phyloP scores from a whole-genome alignment of 768 basidiomycete genomes.

The Pleurotus tuoliensis region DNA sequence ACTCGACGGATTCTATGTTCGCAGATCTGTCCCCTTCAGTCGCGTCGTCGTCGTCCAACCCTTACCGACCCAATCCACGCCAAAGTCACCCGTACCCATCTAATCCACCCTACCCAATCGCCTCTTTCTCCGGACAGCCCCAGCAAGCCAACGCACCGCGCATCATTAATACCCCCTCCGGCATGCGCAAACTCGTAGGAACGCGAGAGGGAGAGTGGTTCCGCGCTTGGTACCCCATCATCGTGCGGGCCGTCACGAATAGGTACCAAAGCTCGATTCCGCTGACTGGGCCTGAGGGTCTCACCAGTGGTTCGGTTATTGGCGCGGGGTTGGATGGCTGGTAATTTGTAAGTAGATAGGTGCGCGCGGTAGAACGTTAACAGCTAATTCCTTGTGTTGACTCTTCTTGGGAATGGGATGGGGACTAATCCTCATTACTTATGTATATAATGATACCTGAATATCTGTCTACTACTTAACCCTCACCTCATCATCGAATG shows the following conservation, averaged over 20 bases:
- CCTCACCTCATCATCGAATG: no score
- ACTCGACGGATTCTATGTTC: no score
- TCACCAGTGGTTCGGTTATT: background rate
- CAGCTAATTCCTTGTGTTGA: background rate
- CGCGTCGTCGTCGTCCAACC: no score
- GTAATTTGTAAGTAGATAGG: no score
- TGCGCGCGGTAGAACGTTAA: no score
- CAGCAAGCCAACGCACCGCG: constrained; percentile 10
- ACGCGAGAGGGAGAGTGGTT: constrained; percentile 78
- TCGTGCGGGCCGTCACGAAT: constrained; percentile 52
- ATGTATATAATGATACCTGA: no score
- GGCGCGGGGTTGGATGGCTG: no score
- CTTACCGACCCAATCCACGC: no score
- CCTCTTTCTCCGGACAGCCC: background rate
- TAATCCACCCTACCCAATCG: background rate
- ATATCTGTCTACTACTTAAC: no score
- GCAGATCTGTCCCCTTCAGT: no score
- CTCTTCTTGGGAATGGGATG: background rate
- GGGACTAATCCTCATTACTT: no score
- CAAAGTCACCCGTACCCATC: no score
- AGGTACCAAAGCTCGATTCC: constrained; percentile 38
- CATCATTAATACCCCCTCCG: constrained; percentile 28
- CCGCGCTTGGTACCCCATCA: constrained; percentile 66
- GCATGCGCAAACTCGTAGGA: constrained; percentile 46
- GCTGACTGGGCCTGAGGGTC: constrained; percentile 13